These are phyloP conservation scores for Scleroderma citrinum DNA, from an alignment of 768 basidiomycete species.

Conservation along the genomic window DNA sequence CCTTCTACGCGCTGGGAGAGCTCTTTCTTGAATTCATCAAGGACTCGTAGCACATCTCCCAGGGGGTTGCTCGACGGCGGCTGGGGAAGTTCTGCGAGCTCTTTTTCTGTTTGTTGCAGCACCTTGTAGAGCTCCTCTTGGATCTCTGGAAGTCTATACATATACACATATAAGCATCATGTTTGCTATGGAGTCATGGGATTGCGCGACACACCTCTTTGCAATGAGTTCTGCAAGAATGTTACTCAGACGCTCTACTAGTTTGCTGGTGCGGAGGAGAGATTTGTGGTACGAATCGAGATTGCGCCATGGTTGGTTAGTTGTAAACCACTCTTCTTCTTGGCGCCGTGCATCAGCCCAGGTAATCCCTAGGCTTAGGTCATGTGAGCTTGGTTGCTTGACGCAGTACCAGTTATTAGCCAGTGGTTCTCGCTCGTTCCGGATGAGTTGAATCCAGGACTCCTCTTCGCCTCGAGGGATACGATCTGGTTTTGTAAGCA, in stretches of 20 bases:
- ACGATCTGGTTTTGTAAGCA: slow-evolving; percentile 52
- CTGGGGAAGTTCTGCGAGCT: slow-evolving; percentile 35
- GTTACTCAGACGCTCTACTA: slow-evolving; percentile 51
- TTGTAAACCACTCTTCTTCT: slow-evolving; percentile 32
- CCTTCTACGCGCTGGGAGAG: slow-evolving; percentile 46
- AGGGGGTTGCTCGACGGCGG: slow-evolving; percentile 52
- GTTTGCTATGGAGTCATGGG: neutral
- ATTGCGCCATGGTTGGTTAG: slow-evolving; percentile 31
- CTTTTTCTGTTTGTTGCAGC: slow-evolving; percentile 35
- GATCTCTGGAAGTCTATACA: slow-evolving; percentile 57
- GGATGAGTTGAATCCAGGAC: slow-evolving; percentile 40
- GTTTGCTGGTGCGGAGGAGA: slow-evolving; percentile 49
- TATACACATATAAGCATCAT: neutral
- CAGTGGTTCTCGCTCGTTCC: slow-evolving; percentile 34
- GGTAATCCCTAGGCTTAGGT: slow-evolving; percentile 28
- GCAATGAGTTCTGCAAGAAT: slow-evolving; percentile 60
- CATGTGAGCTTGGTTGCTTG: slow-evolving; percentile 35
- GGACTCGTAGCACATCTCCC: slow-evolving; percentile 44
- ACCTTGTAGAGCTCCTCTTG: slow-evolving; percentile 49
- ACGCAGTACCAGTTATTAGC: slow-evolving; percentile 40
- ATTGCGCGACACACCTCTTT: slow-evolving; percentile 39
- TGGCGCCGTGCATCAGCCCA: slow-evolving; percentile 26
- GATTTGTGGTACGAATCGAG: slow-evolving; percentile 45
- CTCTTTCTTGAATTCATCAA: slow-evolving; percentile 43
- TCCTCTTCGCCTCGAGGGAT: slow-evolving; percentile 33